phyloP scores from a whole-genome alignment of 1,284 basidiomycete species.

The Stereum hirsutum region DNA sequence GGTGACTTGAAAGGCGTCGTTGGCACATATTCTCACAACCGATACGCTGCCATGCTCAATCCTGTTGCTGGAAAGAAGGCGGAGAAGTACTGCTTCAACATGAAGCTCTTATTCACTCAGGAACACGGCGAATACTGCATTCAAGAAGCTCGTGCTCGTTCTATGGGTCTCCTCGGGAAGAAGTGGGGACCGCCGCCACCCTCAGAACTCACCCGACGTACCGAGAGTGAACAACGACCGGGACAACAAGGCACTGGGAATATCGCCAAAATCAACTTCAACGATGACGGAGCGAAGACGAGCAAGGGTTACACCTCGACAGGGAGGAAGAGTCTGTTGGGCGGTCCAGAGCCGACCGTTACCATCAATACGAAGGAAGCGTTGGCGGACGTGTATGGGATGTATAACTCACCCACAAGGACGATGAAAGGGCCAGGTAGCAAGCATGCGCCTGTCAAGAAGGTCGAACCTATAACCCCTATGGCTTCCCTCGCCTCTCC shows the following conservation, averaged over 20 bases:
- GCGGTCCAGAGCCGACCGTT: constrained; percentile 46
- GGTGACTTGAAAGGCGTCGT: too few relatives aligned
- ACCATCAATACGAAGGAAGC: constrained; percentile 88
- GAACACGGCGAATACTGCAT: constrained; percentile 64
- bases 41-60: constrained; percentile 61
- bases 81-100: constrained; percentile 59
- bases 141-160: constrained; percentile 66
- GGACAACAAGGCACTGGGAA: too few relatives aligned
- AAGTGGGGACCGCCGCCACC: constrained; percentile 65
- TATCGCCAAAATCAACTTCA: constrained; percentile 31
- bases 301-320: constrained; percentile 24
- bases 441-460: constrained; percentile 62
- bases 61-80: constrained; percentile 58
- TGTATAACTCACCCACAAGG: constrained; percentile 86
- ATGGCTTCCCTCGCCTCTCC: constrained; percentile 21
- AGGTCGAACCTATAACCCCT: constrained; percentile 39
- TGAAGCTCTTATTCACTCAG: constrained; percentile 57
- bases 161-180: constrained; percentile 72
- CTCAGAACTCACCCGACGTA: constrained; percentile 25
- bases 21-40: constrained; percentile 26
- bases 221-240: constrained; percentile 1
- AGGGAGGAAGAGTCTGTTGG: constrained; percentile 20
- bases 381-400: constrained; percentile 85
- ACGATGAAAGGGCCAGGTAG: constrained; percentile 54
- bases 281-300: constrained; percentile 39